These are phyloP conservation scores for Rosa hybrid DNA, from an alignment of 331 rosid species.

Conservation along the genomic window DNA sequence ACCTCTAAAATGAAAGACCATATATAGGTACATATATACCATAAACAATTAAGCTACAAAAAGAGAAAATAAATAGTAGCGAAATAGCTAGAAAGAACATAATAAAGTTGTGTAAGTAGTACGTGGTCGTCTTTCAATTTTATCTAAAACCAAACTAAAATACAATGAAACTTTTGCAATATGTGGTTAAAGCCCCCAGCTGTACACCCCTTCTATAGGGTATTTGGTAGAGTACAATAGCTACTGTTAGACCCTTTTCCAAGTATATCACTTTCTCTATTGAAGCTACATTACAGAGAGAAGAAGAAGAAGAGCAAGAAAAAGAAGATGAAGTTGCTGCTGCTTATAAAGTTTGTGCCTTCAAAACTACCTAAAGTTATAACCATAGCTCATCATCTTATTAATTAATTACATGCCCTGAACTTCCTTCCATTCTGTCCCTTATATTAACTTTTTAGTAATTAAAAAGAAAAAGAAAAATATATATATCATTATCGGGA, in stretches of 20 bases:
- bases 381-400: background rate
- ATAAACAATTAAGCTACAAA: background rate
- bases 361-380: background rate
- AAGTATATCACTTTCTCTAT: background rate
- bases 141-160: background rate
- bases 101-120: background rate
- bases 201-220: background rate
- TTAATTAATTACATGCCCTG: slow-evolving; percentile 3
- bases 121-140: background rate
- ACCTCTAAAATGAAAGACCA: background rate
- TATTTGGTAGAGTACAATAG: background rate
- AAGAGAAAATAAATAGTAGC: background rate
- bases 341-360: background rate
- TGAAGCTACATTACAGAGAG: slow-evolving; percentile 1
- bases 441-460: slow-evolving; percentile 8
- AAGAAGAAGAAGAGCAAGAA: background rate
- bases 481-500: background rate
- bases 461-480: background rate
- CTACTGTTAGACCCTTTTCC: background rate
- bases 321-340: background rate
- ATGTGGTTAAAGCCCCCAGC: background rate
- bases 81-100: background rate
- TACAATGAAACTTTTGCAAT: background rate
- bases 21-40: background rate
- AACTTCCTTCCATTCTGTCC: slow-evolving; percentile 18